phyloP scores from a whole-genome alignment of 768 basidiomycete genomes.

The Suillus bovinus region DNA sequence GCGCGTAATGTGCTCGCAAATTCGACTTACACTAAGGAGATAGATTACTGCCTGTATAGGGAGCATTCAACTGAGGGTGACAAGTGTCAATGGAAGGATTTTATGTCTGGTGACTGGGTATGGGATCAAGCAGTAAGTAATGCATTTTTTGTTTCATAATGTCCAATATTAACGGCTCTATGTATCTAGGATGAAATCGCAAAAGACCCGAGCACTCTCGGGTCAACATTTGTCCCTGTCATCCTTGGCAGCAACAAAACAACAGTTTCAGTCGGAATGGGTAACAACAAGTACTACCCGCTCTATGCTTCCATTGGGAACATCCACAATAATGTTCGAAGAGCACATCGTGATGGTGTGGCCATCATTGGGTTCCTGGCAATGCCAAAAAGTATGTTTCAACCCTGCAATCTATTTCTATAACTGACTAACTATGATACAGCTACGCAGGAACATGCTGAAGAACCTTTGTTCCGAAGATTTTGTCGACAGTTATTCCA shows the following conservation, averaged over 20 bases:
- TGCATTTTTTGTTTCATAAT: neutral
- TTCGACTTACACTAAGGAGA: neutral
- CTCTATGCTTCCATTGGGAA: slow-evolving; percentile 25
- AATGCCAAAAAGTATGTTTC: slow-evolving; percentile 28
- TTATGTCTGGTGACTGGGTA: neutral
- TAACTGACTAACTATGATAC: neutral
- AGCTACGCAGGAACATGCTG: no score
- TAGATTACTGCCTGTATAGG: neutral
- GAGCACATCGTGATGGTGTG: slow-evolving; percentile 23
- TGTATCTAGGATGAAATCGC: slow-evolving; percentile 24
- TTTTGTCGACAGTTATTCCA: no score
- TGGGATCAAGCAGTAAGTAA: neutral
- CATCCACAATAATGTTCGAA: slow-evolving; percentile 21
- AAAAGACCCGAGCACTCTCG: slow-evolving; percentile 17
- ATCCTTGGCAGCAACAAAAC: slow-evolving; percentile 30
- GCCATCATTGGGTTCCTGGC: slow-evolving; percentile 23
- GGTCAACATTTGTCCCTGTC: slow-evolving; percentile 22
- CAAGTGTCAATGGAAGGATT: neutral
- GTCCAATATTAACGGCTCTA: neutral
- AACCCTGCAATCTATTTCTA: neutral
- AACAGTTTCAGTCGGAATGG: slow-evolving; percentile 25
- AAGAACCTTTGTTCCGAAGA: no score
- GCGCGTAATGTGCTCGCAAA: neutral
- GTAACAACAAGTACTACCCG: slow-evolving; percentile 28
- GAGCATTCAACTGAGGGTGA: neutral